Evolutionary conservation across 169 alveolate species (phyloP), one percentile per base, ranked within the genome.

Genomic region (Amoebophrya sp.): DNA sequence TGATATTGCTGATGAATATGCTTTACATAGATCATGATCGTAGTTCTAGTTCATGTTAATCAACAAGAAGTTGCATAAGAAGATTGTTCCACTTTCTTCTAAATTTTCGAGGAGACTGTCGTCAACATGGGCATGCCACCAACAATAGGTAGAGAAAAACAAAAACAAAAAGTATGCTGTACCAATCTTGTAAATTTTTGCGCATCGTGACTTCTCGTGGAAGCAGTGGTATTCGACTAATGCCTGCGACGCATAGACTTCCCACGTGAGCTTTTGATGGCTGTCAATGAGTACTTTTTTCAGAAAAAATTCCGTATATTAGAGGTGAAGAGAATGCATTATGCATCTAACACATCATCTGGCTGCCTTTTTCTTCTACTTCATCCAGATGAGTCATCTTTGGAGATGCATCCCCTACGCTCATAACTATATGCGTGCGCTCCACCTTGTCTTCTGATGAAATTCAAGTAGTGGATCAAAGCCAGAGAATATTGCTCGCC

Each of bases 401-500:
- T n/a, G n/a, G n/a, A n/a, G n/a, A n/a, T n/a, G n/a, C n/a, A n/a
- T n/a, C n/a, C n/a, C n/a, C n/a, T n/a, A n/a, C n/a, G n/a, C n/a
- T n/a, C n/a, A n/a, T n/a, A n/a, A n/a, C n/a, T n/a, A n/a, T n/a
- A n/a, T n/a, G n/a, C n/a, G n/a, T n/a, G n/a, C n/a, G n/a, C n/a
- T n/a, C 83, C 83, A 29, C 33, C 83, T 26, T 65, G 83, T 6
- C 83, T 29, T 1, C 83, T 29, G 83, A 65, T 65, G 83, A 65
- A 65, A 26, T 26, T 65, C 83, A 65, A 26, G n/a, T 26, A 65
- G 26, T 65, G 83, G 33, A 65, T 65, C 39, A 65, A 26, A 10
- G 26, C 83, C 83, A 65, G 83, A 29, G 83, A 29, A 36, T 65
- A 65, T 36, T 65, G 83, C 83, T 65, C 83, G 33, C 83, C 83